Conservation (phyloP, 2,329 filamentous ascomycete species). For the Botrytis medusae region DNA sequence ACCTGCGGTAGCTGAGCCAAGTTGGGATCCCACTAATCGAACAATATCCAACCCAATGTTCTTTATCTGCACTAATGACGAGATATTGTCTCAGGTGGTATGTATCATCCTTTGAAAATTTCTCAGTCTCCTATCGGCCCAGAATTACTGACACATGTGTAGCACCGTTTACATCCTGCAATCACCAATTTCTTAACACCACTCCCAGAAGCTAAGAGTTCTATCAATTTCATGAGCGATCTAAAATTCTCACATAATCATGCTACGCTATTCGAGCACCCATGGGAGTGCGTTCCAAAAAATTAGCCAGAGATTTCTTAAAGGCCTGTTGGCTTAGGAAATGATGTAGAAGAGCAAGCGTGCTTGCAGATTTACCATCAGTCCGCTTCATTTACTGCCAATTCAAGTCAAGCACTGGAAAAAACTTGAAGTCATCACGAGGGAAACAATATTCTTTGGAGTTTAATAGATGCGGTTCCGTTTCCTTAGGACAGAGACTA, state of each 20-base stretch:
- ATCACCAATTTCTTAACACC: not conserved
- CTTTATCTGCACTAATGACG: not conserved
- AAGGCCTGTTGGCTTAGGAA: not conserved
- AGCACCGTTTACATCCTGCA: not conserved
- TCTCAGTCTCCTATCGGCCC: not conserved
- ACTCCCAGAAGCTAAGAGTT: not conserved
- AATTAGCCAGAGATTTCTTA: not conserved
- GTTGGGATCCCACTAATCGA: not conserved
- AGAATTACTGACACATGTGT: not conserved
- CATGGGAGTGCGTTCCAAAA: not conserved
- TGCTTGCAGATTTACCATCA: not conserved
- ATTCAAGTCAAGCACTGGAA: not conserved
- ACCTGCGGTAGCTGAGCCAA: not conserved
- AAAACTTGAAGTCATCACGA: not conserved
- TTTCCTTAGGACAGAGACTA: not conserved
- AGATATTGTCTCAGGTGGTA: not conserved
- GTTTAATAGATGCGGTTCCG: not conserved
- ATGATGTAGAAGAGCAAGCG: not conserved
- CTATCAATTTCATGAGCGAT: not conserved
- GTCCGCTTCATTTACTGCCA: not conserved
- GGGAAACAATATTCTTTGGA: not conserved
- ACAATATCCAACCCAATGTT: slow-evolving; percentile 1
- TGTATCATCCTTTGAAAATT: not conserved
- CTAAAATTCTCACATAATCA: not conserved
- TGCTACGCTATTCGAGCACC: not conserved